Conservation (phyloP, 2,329 filamentous ascomycete genomes). For the Aureobasidium sp. region DNA sequence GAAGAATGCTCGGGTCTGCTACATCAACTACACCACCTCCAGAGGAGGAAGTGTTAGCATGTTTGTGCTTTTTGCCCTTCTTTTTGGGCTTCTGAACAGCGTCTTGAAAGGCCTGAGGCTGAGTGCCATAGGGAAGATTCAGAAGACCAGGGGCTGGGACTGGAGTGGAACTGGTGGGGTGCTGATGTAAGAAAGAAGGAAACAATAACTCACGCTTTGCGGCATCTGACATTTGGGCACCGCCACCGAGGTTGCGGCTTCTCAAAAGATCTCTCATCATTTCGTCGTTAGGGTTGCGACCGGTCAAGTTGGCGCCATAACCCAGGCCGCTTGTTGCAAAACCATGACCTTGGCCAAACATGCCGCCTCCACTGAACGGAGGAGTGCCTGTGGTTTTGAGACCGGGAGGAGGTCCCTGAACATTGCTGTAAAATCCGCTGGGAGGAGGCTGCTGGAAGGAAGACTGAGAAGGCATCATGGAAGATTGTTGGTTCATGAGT, state of each 20-base stretch:
- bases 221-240: constrained; percentile 63
- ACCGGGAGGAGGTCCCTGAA: constrained; percentile 88
- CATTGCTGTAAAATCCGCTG: constrained; percentile 68
- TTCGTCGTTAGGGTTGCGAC: constrained; percentile 66
- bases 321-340: constrained; percentile 62
- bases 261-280: constrained; percentile 77
- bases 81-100: constrained; percentile 71
- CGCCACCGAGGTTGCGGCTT: constrained; percentile 42
- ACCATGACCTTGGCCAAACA: constrained; percentile 83
- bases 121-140: constrained; percentile 72
- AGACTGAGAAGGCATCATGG: constrained; percentile 62
- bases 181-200: constrained; percentile 84
- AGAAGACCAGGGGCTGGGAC: constrained; percentile 85
- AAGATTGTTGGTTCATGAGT: constrained; percentile 73
- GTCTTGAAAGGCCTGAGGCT: constrained; percentile 11
- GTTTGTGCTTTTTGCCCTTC: constrained; percentile 99
- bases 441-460: constrained; percentile 45
- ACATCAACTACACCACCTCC: constrained; percentile 99
- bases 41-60: constrained; percentile 99
- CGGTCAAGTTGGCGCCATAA: constrained; percentile 44
- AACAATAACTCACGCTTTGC: constrained; percentile 98
- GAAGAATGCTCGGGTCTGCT: constrained; percentile 99
- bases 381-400: constrained; percentile 92
- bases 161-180: constrained; percentile 72
- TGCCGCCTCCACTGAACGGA: constrained; percentile 66